Conservation (phyloP, 2,329 filamentous ascomycete species). For the Nothophaeocryptopus gaeumannii region DNA sequence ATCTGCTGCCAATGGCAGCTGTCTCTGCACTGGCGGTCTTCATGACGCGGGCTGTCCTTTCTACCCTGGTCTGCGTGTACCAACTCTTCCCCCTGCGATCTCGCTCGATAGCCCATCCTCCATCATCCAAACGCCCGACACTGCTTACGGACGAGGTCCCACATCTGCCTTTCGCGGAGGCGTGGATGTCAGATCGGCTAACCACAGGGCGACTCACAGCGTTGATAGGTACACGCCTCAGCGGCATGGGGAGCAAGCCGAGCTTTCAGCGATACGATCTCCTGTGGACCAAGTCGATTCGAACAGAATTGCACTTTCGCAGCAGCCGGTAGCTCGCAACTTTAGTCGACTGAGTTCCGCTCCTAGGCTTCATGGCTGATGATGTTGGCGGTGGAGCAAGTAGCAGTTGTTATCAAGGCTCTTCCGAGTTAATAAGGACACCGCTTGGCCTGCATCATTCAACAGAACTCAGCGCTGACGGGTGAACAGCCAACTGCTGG, state of each 20-base stretch:
- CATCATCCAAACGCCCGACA: constrained; percentile 4
- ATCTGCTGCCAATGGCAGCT: constrained; percentile 14
- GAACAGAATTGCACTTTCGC: too few relatives aligned
- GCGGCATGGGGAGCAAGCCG: constrained; percentile 12
- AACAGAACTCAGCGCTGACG: too few relatives aligned
- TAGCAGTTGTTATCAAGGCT: too few relatives aligned
- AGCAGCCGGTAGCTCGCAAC: too few relatives aligned
- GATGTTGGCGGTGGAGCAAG: too few relatives aligned
- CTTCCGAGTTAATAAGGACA: too few relatives aligned
- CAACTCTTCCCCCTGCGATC: constrained; percentile 7
- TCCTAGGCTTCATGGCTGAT: too few relatives aligned
- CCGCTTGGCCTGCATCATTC: too few relatives aligned
- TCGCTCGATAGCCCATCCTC: constrained; percentile 1
- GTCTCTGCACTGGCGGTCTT: constrained; percentile 23
- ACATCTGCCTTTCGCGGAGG: background rate
- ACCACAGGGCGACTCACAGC: background rate
- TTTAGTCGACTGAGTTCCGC: too few relatives aligned
- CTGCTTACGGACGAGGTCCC: background rate
- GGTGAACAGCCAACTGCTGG: too few relatives aligned
- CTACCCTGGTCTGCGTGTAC: constrained; percentile 19
- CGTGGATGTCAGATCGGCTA: too few relatives aligned
- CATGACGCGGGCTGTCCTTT: constrained; percentile 17
- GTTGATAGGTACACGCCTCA: background rate
- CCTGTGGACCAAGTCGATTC: background rate
- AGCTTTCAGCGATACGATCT: constrained; percentile 4